A percentile compares a stretch with the other conserved stretches of the same genome.
Conservation (phyloP, 1,139 yeast genomes). For the Blastobotrys elegans region DNA sequence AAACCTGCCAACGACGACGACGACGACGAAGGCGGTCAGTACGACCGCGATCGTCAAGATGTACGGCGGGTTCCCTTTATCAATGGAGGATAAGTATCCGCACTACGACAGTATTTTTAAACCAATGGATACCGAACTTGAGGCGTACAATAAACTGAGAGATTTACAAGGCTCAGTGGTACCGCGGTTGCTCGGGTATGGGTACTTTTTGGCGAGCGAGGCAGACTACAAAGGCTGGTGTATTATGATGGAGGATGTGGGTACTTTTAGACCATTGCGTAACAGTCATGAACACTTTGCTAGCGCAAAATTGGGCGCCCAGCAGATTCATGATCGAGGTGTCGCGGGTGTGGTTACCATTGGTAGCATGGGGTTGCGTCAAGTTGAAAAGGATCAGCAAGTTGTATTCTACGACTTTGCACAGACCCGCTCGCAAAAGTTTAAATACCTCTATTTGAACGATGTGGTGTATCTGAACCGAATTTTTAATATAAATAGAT, state of each 20-base stretch:
- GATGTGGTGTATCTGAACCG: conserved; percentile 3
- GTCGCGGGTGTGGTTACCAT: conserved; percentile 3
- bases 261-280: neutral
- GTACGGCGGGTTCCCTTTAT: conserved; percentile 4
- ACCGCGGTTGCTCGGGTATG: conserved; percentile 1
- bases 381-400: neutral
- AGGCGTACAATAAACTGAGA: conserved; percentile 1
- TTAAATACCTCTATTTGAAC: conserved; percentile 5
- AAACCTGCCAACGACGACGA: neutral
- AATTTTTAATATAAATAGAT: conserved; percentile 2
- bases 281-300: neutral
- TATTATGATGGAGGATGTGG: conserved; percentile 7
- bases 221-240: conserved; percentile 10
- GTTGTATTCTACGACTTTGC: conserved; percentile 8
- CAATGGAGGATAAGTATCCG: neutral
- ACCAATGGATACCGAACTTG: conserved; percentile 4
- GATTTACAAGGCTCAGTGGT: conserved; percentile 2
- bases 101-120: conserved; percentile 4
- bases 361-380: conserved; percentile 7
- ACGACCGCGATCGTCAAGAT: conserved; percentile 2
- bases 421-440: conserved; percentile 5
- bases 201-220: conserved; percentile 1
- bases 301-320: neutral
- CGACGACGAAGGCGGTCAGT: neutral
- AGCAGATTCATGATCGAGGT: conserved; percentile 4